phyloP scores from a whole-genome alignment of 495 filamentous ascomycete genomes.

The Penicillium roqueforti region DNA sequence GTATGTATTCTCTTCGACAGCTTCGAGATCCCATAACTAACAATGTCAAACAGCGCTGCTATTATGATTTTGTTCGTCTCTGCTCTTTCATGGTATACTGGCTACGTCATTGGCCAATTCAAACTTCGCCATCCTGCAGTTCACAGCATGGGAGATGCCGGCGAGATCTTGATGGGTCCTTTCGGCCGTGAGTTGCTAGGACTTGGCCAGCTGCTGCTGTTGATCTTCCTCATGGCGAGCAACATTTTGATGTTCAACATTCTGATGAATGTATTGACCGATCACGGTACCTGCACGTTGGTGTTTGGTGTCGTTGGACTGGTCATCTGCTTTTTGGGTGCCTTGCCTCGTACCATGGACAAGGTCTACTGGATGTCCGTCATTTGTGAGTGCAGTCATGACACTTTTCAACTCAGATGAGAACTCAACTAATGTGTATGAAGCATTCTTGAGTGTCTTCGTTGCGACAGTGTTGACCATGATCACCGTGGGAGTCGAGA shows the following conservation, averaged over 20 bases:
- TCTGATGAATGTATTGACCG: conserved; percentile 59
- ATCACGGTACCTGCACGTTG: conserved; percentile 62
- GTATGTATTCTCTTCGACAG: conserved; percentile 19
- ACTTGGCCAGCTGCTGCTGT: conserved; percentile 57
- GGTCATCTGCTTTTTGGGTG: conserved; percentile 56
- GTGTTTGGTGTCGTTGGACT: conserved; percentile 62
- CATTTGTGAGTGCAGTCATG: conserved; percentile 31
- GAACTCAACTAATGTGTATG: not conserved
- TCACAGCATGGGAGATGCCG: conserved; percentile 67
- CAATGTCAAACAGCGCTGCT: conserved; percentile 25
- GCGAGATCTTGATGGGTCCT: conserved; percentile 59
- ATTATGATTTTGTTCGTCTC: conserved; percentile 59
- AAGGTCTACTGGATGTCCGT: conserved; percentile 58
- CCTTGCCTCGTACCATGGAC: conserved; percentile 61
- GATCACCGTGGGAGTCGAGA: conserved; percentile 53
- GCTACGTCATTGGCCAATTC: conserved; percentile 37
- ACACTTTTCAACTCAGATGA: not conserved
- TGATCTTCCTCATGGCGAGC: conserved; percentile 70
- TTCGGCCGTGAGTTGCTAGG: conserved; percentile 61
- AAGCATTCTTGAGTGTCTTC: conserved; percentile 60
- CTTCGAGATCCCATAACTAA: not conserved
- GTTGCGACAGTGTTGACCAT: conserved; percentile 66
- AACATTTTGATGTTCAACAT: conserved; percentile 66
- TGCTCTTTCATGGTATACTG: conserved; percentile 55
- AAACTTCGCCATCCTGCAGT: conserved; percentile 45